Percentiles rank a stretch among this genome's conserved stretches.
These are phyloP conservation scores for Sicyos baderoa DNA, from an alignment of 306 rosid genomes.

Conservation along the genomic window DNA sequence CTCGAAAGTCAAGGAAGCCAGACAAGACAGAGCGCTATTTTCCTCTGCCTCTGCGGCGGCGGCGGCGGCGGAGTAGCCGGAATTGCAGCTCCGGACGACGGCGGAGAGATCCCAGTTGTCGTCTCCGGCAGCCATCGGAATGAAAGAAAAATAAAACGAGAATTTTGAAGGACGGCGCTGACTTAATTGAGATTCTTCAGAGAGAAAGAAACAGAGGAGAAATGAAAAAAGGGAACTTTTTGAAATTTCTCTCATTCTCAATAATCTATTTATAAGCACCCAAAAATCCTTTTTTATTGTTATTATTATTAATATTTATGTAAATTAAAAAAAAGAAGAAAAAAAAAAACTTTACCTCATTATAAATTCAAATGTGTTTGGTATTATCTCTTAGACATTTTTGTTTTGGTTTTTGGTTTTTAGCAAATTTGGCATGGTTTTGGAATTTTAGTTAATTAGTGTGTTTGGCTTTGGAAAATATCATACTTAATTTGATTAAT, in stretches of 20 bases:
- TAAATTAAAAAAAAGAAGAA: too few relatives aligned
- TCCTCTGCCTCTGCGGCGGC: neutral
- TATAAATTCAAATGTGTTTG: too few relatives aligned
- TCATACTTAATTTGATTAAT: too few relatives aligned
- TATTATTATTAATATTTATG: neutral
- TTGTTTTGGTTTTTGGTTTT: too few relatives aligned
- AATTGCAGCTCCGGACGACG: slow-evolving; percentile 52
- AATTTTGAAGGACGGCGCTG: slow-evolving; percentile 43
- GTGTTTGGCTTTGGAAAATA: too few relatives aligned
- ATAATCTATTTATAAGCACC: slow-evolving; percentile 11
- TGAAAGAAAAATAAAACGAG: neutral
- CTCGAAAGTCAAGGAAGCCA: slow-evolving; percentile 24
- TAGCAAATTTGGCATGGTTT: too few relatives aligned
- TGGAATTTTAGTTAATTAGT: too few relatives aligned
- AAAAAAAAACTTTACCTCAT: too few relatives aligned
- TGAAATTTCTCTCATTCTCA: neutral
- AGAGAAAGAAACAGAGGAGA: neutral
- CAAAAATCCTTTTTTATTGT: neutral
- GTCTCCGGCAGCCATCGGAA: slow-evolving; percentile 12
- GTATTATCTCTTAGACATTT: too few relatives aligned
- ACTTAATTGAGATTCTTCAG: slow-evolving; percentile 22
- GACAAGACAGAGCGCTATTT: slow-evolving; percentile 22
- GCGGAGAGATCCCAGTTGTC: slow-evolving; percentile 77
- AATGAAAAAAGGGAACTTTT: slow-evolving; percentile 17
- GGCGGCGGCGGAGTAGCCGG: neutral